Conservation (phyloP, 2,329 filamentous ascomycete genomes). For the Tolypocladium amazonense region DNA sequence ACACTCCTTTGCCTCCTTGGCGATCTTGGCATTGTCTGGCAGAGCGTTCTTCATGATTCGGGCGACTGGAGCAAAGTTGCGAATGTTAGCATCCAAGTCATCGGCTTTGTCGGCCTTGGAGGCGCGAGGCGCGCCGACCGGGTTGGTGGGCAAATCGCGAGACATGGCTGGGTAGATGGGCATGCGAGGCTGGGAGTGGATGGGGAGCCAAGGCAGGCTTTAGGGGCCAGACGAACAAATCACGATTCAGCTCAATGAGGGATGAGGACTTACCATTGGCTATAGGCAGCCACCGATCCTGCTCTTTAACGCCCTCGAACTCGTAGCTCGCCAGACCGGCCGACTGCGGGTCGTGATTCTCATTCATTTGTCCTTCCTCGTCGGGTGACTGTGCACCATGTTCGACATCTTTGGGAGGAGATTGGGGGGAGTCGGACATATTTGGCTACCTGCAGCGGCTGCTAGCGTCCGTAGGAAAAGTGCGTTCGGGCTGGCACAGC, state of each 20-base stretch:
- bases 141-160: conserved; percentile 43
- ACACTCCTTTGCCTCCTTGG: conserved; percentile 98
- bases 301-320: conserved; percentile 94
- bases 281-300: conserved; percentile 98
- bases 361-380: conserved; percentile 92
- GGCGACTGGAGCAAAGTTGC: conserved; percentile 90
- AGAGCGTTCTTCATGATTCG: conserved; percentile 98
- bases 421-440: conserved; percentile 84
- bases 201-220: conserved; percentile 5
- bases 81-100: conserved; percentile 80
- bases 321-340: conserved; percentile 65
- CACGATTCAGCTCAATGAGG: conserved; percentile 30
- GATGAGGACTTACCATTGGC: conserved; percentile 82
- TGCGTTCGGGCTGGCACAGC: conserved; percentile 46
- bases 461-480: conserved; percentile 50
- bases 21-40: conserved; percentile 97
- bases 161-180: conserved; percentile 41
- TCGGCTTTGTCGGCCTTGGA: conserved; percentile 39
- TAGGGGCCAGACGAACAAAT: conserved; percentile 20
- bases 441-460: conserved; percentile 63
- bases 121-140: conserved; percentile 36
- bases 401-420: conserved; percentile 92
- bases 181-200: conserved; percentile 18
- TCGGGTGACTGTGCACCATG: conserved; percentile 85
- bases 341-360: conserved; percentile 67